Evolutionary conservation across 2,329 filamentous ascomycete species (phyloP), one percentile per base, ranked within the genome.

Genomic region (Aspergillus sojae): DNA sequence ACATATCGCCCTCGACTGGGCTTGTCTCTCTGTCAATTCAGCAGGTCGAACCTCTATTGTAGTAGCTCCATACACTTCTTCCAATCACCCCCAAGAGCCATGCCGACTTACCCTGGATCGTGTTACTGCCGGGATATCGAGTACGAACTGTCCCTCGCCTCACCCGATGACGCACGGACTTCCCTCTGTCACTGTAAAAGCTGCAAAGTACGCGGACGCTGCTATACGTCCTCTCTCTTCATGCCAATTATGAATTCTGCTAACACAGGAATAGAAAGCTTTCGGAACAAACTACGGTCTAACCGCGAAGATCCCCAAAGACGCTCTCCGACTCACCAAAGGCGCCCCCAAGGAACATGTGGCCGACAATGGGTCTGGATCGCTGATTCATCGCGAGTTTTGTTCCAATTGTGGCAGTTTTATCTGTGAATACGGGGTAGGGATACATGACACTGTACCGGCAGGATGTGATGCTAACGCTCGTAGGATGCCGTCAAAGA

Each of bases 131-230:
- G 77, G 61, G 75, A 75, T 10, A 76, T 86, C 61, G 74, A 76
- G 34, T 86, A 85, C 64, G 73, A 77, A 19, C 74, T 86, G 54
- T 72, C 74, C 0, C 76, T 86, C 1, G 65, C 71, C 3, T 80
- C 81, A 9, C 75, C 78, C 5, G 79, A 81, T 9, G 78, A 85
- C 28, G 84, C 83, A 2, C 75, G 83, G 26, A 85, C 83, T 1
- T 83, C 79, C 11, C 68, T 86, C 19, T 86, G 84, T 66, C 83
- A 86, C 70, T 86, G 84, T 68, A 65, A 71, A 21, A 84, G 81
- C 68, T 86, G 84, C 75, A 86, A 84, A 71, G 80, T 81, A 65
- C 11, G 58, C 45, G 26, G 12, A 23, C 1, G 32, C 5, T 12
- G 16, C 2, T 23, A 36, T 36, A 36, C 6, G 34, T 52, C 10